Evolutionary conservation across 2,329 filamentous ascomycete species (phyloP), one percentile per base, ranked within the genome.

Genomic region (Colletotrichum camelliae): DNA sequence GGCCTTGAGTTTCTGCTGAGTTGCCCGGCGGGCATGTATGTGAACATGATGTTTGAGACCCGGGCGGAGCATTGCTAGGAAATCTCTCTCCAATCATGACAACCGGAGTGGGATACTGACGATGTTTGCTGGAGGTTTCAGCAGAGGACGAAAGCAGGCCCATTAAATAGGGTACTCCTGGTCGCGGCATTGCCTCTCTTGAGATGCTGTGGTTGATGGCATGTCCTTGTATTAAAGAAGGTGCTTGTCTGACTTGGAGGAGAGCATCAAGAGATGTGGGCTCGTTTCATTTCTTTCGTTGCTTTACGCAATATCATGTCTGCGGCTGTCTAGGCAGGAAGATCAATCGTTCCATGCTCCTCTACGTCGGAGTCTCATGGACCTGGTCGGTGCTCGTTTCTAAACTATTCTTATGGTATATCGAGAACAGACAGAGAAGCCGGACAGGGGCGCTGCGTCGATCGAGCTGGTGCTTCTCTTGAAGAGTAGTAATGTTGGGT

Each of bases 341-440:
- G 16, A 31, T 31, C 29, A 7, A 43, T 43, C 18, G 16, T 5
- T 3, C 18, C 39, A 43, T 43, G 16, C 18, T 27, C 24, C 24
- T 48, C 39, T 12, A 1, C 9, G 39, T n/a, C 4, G 18, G 18
- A n/a, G 9, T 48, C 18, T n/a, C 9, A 6, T 7, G 18, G 18
- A 18, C 7, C 18, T 12, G 0, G 5, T n/a, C 5, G 39, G 1
- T n/a, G 18, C 39, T 12, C 9, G 9, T 10, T 48, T 48, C 39
- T 2, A 7, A 4, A 12, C 10, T 48, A 21, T 48, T 48, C 2
- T 21, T 21, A 1, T 2, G 5, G n/a, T 21, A 13, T 21, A 7
- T 4, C 9, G 0, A 21, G n/a, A 21, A 48, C 43, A 21, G n/a
- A 48, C 0, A 48, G 5, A 1, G 6, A 48, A 0, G 18, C 4